phyloP scores from a whole-genome alignment of 2,329 filamentous ascomycete genomes.

The Thermoascus crustaceus region DNA sequence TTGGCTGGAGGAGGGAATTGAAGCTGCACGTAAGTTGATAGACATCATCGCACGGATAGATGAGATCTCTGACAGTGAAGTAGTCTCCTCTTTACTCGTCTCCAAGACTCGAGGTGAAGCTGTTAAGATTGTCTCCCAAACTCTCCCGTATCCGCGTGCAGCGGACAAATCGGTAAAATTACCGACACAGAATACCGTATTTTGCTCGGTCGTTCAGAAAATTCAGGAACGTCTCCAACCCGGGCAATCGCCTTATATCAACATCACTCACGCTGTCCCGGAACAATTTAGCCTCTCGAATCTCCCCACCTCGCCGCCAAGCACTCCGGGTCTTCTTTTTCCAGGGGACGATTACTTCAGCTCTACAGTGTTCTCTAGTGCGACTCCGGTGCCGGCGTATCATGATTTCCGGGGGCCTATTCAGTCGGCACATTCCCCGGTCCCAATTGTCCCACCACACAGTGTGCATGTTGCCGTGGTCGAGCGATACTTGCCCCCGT shows the following conservation, averaged over 20 bases:
- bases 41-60: not conserved
- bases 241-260: conserved; percentile 51
- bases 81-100: conserved; percentile 32
- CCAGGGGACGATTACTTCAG: conserved; percentile 55
- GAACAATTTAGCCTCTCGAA: conserved; percentile 54
- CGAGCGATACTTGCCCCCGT: conserved; percentile 59
- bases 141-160: conserved; percentile 47
- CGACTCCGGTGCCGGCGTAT: conserved; percentile 52
- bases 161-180: conserved; percentile 23
- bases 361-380: conserved; percentile 53
- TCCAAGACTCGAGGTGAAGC: conserved; percentile 33
- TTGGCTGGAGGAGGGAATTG: conserved; percentile 31
- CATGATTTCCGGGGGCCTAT: conserved; percentile 46
- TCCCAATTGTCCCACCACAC: conserved; percentile 51
- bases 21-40: conserved; percentile 26
- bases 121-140: conserved; percentile 53
- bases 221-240: conserved; percentile 46
- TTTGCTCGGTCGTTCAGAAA: conserved; percentile 46
- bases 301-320: conserved; percentile 55
- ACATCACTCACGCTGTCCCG: conserved; percentile 56
- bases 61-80: conserved; percentile 2
- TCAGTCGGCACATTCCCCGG: conserved; percentile 39
- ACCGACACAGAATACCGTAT: conserved; percentile 35
- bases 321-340: conserved; percentile 43
- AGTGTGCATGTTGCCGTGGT: conserved; percentile 54